Evolutionary conservation across 441 rosid genomes (phyloP), one percentile per base, ranked within the genome.

Genomic region (Erodium texanum): DNA sequence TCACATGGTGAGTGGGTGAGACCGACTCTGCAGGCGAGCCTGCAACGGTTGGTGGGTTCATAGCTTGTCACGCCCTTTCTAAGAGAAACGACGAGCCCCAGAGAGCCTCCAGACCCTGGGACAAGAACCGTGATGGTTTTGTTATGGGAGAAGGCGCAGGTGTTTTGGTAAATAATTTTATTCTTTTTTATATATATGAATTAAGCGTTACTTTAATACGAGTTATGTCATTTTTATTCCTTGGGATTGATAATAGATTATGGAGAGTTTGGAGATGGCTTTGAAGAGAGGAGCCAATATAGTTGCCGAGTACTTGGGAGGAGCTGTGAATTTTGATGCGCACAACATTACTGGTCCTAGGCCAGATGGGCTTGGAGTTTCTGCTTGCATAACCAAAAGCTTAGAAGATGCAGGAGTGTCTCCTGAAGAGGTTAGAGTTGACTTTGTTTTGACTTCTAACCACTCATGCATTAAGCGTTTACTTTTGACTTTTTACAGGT

Each of bases 221-320:
- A 3, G 5, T n/a, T n/a, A n/a, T n/a, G n/a, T n/a, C n/a, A n/a
- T n/a, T 29, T 29, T 29, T 29, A 29, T 29, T 29, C 6, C 6
- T 29, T 29, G 34, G 34, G 34, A 29, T 5, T 29, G 34, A 3
- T 29, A 7, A 29, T 29, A 87, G 89, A 62, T 82, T n/a, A 79
- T 85, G 90, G 93, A 87, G 84, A 87, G 88, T 85, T 81, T 87
- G 80, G 90, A 85, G 9, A 88, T 79, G 66, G 92, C 89, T 12
- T 52, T 74, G 85, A 84, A 84, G 75, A 79, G 93, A 70, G 93
- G 87, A 62, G 90, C 93, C 50, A 82, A 81, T 66, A 80, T 87
- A 61, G 70, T 85, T 12, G 89, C 87, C 1, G 92, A 82, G 76
- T 85, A 85, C 70, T 70, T 85, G 71, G 88, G 90, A 6, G 93